phyloP scores from a whole-genome alignment of 83 land plant species.

The Thuja plicata region DNA sequence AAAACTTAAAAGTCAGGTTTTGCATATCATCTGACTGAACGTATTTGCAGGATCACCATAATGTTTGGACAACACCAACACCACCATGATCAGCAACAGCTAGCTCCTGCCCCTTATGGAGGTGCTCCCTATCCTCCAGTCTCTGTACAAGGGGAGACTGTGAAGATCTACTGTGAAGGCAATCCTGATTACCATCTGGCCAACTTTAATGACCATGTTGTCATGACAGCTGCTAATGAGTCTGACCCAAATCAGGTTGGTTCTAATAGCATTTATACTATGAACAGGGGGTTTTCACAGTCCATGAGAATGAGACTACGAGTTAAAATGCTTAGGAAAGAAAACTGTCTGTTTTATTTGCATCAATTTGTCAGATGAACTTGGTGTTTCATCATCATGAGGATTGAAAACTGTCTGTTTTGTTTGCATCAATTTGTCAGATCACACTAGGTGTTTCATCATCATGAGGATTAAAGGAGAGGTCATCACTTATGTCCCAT shows the following conservation, averaged over 20 bases:
- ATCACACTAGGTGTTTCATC: too few species aligned
- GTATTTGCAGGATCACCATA: not conserved
- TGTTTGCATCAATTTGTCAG: too few species aligned
- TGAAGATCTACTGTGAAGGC: slow-evolving; percentile 44
- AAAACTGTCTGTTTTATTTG: too few species aligned
- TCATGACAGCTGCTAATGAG: slow-evolving; percentile 29
- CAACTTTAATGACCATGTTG: slow-evolving; percentile 38
- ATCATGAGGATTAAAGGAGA: too few species aligned
- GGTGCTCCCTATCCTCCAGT: not conserved
- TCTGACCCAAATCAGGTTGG: slow-evolving; percentile 34
- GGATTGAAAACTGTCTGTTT: too few species aligned
- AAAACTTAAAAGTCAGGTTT: not conserved
- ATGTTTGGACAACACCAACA: not conserved
- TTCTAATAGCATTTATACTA: not conserved
- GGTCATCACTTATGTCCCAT: too few species aligned
- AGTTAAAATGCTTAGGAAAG: too few species aligned
- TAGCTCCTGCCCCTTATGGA: not conserved
- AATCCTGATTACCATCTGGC: slow-evolving; percentile 29
- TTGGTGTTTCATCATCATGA: too few species aligned
- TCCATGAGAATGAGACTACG: too few species aligned
- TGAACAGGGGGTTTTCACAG: too few species aligned
- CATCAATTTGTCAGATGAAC: too few species aligned
- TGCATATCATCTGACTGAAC: not conserved
- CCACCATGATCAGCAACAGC: not conserved
- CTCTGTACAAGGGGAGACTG: slow-evolving; percentile 9